phyloP scores from a whole-genome alignment of 768 basidiomycete species.

The Tremella yokohamensis region DNA sequence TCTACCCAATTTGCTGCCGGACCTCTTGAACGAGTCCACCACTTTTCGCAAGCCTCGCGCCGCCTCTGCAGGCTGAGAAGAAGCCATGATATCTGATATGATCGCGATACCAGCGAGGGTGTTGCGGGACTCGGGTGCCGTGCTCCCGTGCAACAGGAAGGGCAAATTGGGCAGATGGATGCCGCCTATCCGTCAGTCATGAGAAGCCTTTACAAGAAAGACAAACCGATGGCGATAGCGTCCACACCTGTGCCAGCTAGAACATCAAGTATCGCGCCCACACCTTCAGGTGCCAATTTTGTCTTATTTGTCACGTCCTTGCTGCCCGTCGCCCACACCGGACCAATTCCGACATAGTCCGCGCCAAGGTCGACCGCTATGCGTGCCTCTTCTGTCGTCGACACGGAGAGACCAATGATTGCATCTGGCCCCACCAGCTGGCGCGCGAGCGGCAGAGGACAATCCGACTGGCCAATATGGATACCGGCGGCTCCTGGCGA shows the following conservation, averaged over 20 bases:
- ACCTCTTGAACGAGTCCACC: constrained; percentile 36
- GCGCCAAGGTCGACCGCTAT: constrained; percentile 63
- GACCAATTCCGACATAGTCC: constrained; percentile 85
- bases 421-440: constrained; percentile 64
- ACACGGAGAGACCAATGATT: constrained; percentile 78
- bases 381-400: constrained; percentile 63
- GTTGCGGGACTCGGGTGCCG: constrained; percentile 58
- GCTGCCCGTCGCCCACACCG: constrained; percentile 74
- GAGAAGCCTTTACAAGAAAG: background rate
- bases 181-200: constrained; percentile 61
- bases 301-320: constrained; percentile 64
- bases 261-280: constrained; percentile 63
- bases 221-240: constrained; percentile 79
- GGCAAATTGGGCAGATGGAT: constrained; percentile 75
- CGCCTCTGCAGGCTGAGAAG: constrained; percentile 58
- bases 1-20: constrained; percentile 48
- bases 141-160: constrained; percentile 68
- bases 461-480: constrained; percentile 85
- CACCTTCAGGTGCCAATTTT: constrained; percentile 67
- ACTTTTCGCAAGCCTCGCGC: constrained; percentile 49
- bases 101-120: constrained; percentile 78
- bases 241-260: constrained; percentile 64
- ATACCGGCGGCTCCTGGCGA: constrained; percentile 60
- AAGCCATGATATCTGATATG: constrained; percentile 78
- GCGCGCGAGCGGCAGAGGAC: constrained; percentile 66